Base-by-base conservation (phyloP, 768 basidiomycete species). In the Paxillus involutus region DNA sequence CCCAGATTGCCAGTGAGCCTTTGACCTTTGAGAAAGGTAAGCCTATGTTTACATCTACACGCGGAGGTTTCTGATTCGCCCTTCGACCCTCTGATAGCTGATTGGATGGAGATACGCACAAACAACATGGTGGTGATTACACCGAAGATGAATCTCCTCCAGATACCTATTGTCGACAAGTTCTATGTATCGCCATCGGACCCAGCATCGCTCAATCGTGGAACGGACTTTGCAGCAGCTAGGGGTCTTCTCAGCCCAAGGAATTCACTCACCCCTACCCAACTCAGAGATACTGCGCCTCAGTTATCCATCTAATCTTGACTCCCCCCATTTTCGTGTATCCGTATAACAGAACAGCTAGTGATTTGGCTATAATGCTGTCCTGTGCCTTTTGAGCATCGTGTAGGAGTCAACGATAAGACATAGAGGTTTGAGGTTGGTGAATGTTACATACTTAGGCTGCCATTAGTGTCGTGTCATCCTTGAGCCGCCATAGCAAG, bases 71-170 rank as follows among this genome's bases (percentile, higher is more conserved):
- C 17, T 11, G 47, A 33, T 29, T 36, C n/a, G n/a, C 16, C 29
- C 45, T 42, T 55, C 37, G 44, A 41, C 9, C 7, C 21, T 26
- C 33, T 39, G 16, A 46, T 32, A 70, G 92, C 93, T 47, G 97
- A 99, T 69, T 99, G 97, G 97, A 95, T 98, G 88, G 97, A 98
- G 71, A 95, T 99, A 64, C 89, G 89, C 68, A 96, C 93, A 12
- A 98, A 99, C 70, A 86, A 91, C 59, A 89, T 98, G 88, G 87
- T 94, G 21, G 86, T 97, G 46, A 89, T 98, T 61, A 98, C 96
- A 0, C 91, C 91, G 37, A 94, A 93, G 77, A 94, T 96, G 84
- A 98, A 98, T 66, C 71, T 97, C 24, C 51, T 98, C 17, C 93
- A 96, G 68, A 91, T 96, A 59, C 96, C 96, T 2, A 97, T 98